phyloP scores from a whole-genome alignment of 805 yeast species.

The Metschnikowia noctiluminum region DNA sequence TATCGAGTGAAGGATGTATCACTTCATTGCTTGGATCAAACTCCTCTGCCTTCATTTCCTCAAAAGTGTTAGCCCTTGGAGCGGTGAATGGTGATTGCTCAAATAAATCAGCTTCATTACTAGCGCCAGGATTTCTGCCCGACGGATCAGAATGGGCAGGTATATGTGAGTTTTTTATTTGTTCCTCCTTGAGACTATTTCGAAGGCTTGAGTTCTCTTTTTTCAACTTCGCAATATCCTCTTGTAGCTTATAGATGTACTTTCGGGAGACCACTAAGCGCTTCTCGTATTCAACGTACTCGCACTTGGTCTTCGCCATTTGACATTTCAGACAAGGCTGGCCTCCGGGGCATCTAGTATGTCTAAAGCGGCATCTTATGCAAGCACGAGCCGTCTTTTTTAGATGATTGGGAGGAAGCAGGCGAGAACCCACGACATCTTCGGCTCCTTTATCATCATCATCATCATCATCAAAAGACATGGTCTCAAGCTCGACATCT shows the following conservation, averaged over 20 bases:
- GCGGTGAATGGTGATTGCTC: constrained; percentile 7
- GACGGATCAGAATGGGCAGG: constrained; percentile 1
- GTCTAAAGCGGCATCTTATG: constrained; percentile 65
- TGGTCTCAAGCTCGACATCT: constrained; percentile 1
- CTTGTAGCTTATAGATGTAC: constrained; percentile 64
- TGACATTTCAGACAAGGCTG: constrained; percentile 67
- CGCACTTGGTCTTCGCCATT: constrained; percentile 56
- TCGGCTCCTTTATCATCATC: constrained; percentile 4
- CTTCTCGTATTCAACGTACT: constrained; percentile 67
- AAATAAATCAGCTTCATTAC: not conserved
- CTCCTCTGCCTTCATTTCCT: constrained; percentile 5
- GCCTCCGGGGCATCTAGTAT: constrained; percentile 76
- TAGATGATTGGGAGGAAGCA: constrained; percentile 11
- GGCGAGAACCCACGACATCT: constrained; percentile 1
- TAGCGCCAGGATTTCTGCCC: not conserved
- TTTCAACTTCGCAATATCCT: constrained; percentile 61
- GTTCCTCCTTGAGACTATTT: constrained; percentile 35
- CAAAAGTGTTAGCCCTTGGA: constrained; percentile 1
- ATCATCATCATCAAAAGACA: constrained; percentile 7
- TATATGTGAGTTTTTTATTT: constrained; percentile 6
- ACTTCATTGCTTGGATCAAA: constrained; percentile 38
- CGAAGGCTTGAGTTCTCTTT: constrained; percentile 61
- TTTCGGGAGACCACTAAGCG: constrained; percentile 72
- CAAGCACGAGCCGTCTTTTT: constrained; percentile 47
- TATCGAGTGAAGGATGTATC: constrained; percentile 67